These are phyloP conservation scores for Paraleonurus japonicus DNA, from an alignment of 257 asterid species.

Conservation along the genomic window DNA sequence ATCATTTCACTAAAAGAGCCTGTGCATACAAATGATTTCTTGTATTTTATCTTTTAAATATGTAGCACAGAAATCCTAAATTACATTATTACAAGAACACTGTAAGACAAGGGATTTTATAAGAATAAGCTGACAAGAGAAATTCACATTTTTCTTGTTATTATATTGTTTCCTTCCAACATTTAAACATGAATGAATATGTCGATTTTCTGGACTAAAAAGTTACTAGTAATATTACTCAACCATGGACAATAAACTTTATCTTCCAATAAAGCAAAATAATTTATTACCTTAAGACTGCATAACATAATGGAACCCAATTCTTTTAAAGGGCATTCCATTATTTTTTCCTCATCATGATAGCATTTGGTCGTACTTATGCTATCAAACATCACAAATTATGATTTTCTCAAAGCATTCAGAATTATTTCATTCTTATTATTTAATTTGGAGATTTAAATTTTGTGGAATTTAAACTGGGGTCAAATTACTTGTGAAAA, in stretches of 20 bases:
- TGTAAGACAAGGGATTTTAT: background rate
- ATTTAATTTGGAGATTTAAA: background rate
- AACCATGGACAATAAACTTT: background rate
- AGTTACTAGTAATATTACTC: background rate
- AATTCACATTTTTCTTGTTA: background rate
- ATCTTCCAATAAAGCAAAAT: background rate
- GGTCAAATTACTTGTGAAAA: background rate
- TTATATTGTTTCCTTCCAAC: background rate
- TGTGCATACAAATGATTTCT: background rate
- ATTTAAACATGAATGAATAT: background rate
- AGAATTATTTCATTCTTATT: background rate
- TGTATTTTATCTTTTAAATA: slow-evolving; percentile 7
- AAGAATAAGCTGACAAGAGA: background rate
- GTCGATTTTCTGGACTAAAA: background rate
- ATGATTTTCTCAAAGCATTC: background rate
- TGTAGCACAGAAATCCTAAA: background rate
- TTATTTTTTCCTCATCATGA: background rate
- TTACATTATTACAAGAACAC: slow-evolving; percentile 14
- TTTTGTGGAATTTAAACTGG: background rate
- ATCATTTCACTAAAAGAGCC: background rate
- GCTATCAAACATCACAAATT: slow-evolving; percentile 6
- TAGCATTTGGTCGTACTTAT: background rate
- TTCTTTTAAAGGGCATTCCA: background rate
- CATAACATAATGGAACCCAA: background rate
- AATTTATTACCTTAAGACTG: background rate